phyloP scores from a whole-genome alignment of 192 early-diverging fungal genomes.

The Coemansia sp. region DNA sequence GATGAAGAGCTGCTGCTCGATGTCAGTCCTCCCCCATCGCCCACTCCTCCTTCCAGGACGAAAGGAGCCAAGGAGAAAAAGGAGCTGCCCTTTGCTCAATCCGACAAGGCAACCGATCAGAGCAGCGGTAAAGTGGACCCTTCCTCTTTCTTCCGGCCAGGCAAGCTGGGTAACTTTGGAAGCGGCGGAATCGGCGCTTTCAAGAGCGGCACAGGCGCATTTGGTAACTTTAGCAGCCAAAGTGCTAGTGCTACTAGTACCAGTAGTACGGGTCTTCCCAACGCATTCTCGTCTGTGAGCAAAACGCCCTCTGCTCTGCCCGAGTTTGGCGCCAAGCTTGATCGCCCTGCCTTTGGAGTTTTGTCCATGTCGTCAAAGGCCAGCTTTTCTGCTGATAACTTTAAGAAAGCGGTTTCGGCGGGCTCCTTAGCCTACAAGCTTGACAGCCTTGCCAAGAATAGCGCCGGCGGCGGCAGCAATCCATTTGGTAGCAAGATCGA shows the following conservation, averaged over 20 bases:
- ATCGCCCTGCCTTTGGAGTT: constrained; percentile 43
- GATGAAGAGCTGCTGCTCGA: constrained; percentile 1
- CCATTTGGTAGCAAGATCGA: background rate
- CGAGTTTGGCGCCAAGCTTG: constrained; percentile 35
- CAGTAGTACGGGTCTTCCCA: constrained; percentile 14
- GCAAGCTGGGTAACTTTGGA: constrained; percentile 30
- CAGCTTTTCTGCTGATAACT: background rate
- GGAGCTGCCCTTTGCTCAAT: background rate
- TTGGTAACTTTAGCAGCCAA: constrained; percentile 4
- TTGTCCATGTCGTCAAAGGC: constrained; percentile 24
- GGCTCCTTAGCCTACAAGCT: background rate
- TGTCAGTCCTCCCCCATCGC: background rate
- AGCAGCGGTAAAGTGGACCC: background rate
- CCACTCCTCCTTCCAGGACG: background rate
- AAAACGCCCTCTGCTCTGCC: background rate
- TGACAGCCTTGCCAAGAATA: background rate
- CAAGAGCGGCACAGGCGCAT: background rate
- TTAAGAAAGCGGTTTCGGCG: background rate
- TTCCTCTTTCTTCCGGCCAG: constrained; percentile 34
- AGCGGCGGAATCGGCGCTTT: constrained; percentile 7
- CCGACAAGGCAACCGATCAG: background rate
- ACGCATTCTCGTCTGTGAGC: constrained; percentile 24
- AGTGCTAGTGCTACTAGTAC: background rate
- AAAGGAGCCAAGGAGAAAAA: background rate
- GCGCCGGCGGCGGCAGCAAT: background rate